Conservation (phyloP, 148 eudicot genomes). For the Cornus suecica region DNA sequence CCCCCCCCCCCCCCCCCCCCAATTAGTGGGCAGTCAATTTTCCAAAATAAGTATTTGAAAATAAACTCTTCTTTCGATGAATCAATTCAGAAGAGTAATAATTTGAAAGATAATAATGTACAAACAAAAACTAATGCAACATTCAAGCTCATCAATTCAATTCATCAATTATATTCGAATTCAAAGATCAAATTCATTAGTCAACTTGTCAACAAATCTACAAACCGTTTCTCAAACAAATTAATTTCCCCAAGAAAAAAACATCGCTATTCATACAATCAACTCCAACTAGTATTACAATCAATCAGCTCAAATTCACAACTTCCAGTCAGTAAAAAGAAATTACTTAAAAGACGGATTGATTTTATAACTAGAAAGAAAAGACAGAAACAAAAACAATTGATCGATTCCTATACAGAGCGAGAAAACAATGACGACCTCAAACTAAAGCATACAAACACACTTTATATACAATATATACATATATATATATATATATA, state of each 20-base stretch:
- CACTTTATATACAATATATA: not conserved
- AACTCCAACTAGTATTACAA: not conserved
- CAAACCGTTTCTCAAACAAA: not conserved
- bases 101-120: too few species aligned
- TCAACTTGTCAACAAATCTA: not conserved
- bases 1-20: too few species aligned
- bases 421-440: not conserved
- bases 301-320: not conserved
- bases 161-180: not conserved
- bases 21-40: too few species aligned
- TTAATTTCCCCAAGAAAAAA: not conserved
- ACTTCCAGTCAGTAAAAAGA: not conserved
- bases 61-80: not conserved
- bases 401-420: not conserved
- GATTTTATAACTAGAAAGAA: too few species aligned
- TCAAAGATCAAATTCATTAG: not conserved
- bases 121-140: not conserved
- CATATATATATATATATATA: not conserved
- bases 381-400: not conserved
- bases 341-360: too few species aligned
- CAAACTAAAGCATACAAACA: not conserved
- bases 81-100: too few species aligned
- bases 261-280: not conserved
- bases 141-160: not conserved
- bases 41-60: too few species aligned